Conservation (phyloP, 441 rosid species). For the Bocquillonia castaneifolia region DNA sequence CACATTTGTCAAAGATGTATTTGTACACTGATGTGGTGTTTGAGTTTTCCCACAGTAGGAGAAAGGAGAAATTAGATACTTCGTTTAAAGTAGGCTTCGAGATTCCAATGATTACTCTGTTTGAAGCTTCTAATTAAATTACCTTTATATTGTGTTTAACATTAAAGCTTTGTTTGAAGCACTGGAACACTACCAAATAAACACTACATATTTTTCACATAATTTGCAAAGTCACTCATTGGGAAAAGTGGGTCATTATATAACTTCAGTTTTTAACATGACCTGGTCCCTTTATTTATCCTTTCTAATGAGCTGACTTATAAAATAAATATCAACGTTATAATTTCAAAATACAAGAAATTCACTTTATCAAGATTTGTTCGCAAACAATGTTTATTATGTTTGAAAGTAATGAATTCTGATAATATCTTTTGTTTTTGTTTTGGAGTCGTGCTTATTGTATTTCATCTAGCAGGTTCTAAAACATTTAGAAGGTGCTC, state of each 20-base stretch:
- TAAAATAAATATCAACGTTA: background rate
- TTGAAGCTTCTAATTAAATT: background rate
- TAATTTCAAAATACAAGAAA: too few relatives aligned
- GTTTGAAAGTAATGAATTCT: background rate
- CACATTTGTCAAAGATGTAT: too few relatives aligned
- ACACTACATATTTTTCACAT: background rate
- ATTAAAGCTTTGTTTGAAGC: background rate
- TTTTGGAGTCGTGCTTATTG: conserved; percentile 1
- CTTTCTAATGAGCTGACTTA: background rate
- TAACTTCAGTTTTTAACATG: background rate
- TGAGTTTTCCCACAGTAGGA: background rate
- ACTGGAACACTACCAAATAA: background rate
- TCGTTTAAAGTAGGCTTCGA: background rate
- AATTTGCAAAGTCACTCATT: background rate
- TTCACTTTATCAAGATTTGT: background rate
- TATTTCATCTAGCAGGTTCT: conserved; percentile 46
- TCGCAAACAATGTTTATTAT: background rate
- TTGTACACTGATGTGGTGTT: background rate
- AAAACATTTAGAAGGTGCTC: conserved; percentile 71
- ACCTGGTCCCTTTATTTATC: background rate
- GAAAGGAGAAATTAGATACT: background rate
- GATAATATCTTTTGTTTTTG: conserved; percentile 1
- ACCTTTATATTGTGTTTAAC: background rate
- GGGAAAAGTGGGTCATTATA: background rate
- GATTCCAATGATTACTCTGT: background rate